Evolutionary conservation across 2,329 filamentous ascomycete species (phyloP), one percentile per base, ranked within the genome.

Genomic region (Exophiala bonariae): DNA sequence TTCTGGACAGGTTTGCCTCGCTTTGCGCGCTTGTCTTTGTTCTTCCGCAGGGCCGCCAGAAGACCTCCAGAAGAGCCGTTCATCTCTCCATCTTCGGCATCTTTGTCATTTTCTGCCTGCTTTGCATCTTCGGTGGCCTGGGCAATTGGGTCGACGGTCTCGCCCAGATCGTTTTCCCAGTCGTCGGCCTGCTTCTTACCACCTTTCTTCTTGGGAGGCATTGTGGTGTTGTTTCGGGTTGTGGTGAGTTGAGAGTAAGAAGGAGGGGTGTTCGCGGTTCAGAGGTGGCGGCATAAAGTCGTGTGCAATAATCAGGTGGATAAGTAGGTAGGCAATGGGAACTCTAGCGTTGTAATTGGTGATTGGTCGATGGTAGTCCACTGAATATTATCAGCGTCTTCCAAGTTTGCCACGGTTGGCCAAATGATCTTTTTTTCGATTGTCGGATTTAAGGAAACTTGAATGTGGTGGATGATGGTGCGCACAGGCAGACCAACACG

Each of bases 181-280:
- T 96, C 89, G 64, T 96, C 89, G 66, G 87, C 82, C 65, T 77
- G 82, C 78, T 92, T 95, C 43, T 61, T 61, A 72, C 85, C 87
- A 67, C 85, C 86, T 81, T 96, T 96, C 80, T 93, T 95, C 77
- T 96, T 96, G 54, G 91, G 91, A 64, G 91, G 75, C 92, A 96
- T 97, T 70, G 66, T 37, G 49, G 23, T 43, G 44, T 20, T 44
- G 23, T 40, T 22, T 48, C 42, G 42, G 44, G 33, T 45, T 42
- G 14, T 18, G 38, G 20, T 28, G 28, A 17, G 23, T 19, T 40
- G 41, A 20, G 41, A 14, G 49, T 20, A 48, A 31, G 17, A 31
- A 32, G 31, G 55, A 54, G 33, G 47, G 45, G 49, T 54, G 53
- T 54, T 55, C 57, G 44, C 55, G 50, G 34, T 59, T 58, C 16